phyloP scores from a whole-genome alignment of 2,329 filamentous ascomycete genomes.

The Claviceps digitariae region DNA sequence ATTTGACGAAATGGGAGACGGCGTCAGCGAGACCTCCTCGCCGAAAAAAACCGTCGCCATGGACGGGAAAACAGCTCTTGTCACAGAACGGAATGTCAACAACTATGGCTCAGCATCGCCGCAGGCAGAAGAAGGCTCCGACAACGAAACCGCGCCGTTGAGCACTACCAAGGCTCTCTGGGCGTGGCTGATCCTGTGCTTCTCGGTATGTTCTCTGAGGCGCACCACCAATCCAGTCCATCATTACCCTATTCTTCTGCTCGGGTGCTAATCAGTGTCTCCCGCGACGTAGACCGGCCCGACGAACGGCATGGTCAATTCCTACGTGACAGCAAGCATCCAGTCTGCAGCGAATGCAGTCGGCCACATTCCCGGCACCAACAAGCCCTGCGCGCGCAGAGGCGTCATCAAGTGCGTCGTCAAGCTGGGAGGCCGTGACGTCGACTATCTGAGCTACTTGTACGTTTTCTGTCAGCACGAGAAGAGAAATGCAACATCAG shows the following conservation, averaged over 20 bases:
- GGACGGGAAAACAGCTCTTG: neutral
- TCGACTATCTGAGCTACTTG: conserved; percentile 12
- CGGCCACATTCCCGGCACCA: conserved; percentile 8
- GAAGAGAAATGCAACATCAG: too few relatives aligned
- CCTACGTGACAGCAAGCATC: conserved; percentile 10
- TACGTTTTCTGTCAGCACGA: neutral
- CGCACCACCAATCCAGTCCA: too few relatives aligned
- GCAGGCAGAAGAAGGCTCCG: neutral
- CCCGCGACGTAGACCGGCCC: conserved; percentile 7
- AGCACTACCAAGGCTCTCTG: conserved; percentile 8
- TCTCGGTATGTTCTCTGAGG: conserved; percentile 6
- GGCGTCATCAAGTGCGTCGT: conserved; percentile 10
- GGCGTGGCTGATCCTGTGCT: conserved; percentile 11
- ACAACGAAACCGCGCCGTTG: conserved; percentile 2
- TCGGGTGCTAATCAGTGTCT: too few relatives aligned
- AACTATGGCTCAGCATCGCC: neutral
- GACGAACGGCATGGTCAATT: conserved; percentile 9
- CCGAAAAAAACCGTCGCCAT: neutral
- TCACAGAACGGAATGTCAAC: neutral
- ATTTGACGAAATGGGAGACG: neutral
- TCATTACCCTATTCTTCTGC: too few relatives aligned
- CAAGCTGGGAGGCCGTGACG: conserved; percentile 8
- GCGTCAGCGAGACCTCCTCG: neutral
- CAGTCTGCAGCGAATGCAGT: conserved; percentile 10
- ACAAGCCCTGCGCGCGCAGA: conserved; percentile 9